A percentile compares a stretch with the other conserved stretches of the same genome.
These are phyloP conservation scores for Cicer cuneatum DNA, from an alignment of 306 rosid genomes.

Conservation along the genomic window DNA sequence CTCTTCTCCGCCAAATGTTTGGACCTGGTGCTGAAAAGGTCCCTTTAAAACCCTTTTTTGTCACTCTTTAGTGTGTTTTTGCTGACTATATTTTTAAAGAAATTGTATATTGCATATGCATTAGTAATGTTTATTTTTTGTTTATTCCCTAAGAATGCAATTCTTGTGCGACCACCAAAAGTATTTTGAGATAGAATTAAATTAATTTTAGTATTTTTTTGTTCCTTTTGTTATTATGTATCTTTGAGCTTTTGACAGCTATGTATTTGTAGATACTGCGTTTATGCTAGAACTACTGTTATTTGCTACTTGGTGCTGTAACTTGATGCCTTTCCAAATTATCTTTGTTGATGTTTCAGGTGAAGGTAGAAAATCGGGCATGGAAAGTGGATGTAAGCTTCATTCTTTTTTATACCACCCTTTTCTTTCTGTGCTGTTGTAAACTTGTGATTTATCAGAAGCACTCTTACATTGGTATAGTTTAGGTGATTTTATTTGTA, in stretches of 20 bases:
- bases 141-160: neutral
- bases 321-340: constrained; percentile 9
- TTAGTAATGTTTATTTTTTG: neutral
- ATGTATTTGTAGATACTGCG: neutral
- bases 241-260: neutral
- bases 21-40: constrained; percentile 95
- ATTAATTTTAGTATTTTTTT: constrained; percentile 1
- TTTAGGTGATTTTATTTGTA: neutral
- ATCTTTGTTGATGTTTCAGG: constrained; percentile 61
- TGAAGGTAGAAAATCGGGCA: constrained; percentile 83
- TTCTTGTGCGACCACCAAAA: neutral
- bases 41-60: neutral
- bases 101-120: neutral
- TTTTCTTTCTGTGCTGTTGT: neutral
- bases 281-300: neutral
- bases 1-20: constrained; percentile 88
- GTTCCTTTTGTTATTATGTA: neutral
- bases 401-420: neutral
- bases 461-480: neutral
- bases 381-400: constrained; percentile 98
- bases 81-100: neutral
- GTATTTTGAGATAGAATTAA: neutral
- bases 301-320: constrained; percentile 1
- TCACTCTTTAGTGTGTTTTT: neutral
- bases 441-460: neutral